Base-by-base conservation (phyloP, 116 monocot genomes). In the Trichopus zeylanicus region DNA sequence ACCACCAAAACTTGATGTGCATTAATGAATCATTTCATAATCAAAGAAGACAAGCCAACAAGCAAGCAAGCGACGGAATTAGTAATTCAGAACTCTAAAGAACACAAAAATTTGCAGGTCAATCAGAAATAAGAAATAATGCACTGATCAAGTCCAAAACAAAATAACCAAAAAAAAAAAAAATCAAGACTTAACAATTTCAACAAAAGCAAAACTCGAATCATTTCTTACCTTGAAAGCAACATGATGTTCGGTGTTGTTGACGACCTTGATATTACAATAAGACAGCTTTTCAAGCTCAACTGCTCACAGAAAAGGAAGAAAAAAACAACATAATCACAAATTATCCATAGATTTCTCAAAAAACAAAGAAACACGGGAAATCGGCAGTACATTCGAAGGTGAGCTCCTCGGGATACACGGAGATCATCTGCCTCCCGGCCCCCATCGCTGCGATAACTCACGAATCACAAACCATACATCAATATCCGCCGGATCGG, bases 211-310 rank as follows among this genome's bases (percentile, higher is more conserved):
- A n/a, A n/a, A n/a, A n/a, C n/a, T n/a, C n/a, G n/a, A n/a, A n/a
- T n/a, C n/a, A n/a, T n/a, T n/a, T n/a, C n/a, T 49, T 65, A 95
- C 94, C 89, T 95, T 95, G 64, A 89, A 95, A 16, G 94, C 94
- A 26, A 95, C 83, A 73, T 95, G 89, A 34, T 83, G 86, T 54
- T 95, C 78, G 24, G 81, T 89, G 52, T 89, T 95, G 74, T 95
- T 95, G 53, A 84, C 72, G 16, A 95, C 71, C 77, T 95, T 95
- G 57, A 95, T 67, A 51, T 86, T 81, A 71, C 94, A 89, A 59
- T 73, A 78, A 22, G 70, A 78, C 18, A 78, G 68, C 61, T 81
- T 89, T 6, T 83, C 86, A 19, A 86, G 75, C 83, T 86, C 86
- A 61, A 83, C 94, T 95, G 64, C 48, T 53, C 65, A 77, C 42